These are phyloP conservation scores for Podospora australis DNA, from an alignment of 495 filamentous ascomycete species.

Conservation along the genomic window DNA sequence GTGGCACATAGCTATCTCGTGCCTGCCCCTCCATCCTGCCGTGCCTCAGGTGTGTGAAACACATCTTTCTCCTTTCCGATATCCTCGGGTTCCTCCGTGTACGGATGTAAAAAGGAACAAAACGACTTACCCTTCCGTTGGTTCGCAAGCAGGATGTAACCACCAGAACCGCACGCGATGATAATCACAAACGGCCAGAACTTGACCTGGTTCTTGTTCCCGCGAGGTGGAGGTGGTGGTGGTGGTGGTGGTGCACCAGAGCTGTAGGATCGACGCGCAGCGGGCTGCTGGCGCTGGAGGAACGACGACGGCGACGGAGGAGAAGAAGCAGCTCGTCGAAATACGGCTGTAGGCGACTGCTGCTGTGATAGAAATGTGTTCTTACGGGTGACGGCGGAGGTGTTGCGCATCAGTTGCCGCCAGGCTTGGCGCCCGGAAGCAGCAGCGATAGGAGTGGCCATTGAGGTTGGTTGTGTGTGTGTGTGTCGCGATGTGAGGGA, in stretches of 20 bases:
- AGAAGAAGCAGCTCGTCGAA: conserved; percentile 5
- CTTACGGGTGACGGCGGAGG: background rate
- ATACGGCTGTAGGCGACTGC: background rate
- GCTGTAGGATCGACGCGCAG: conserved; percentile 14
- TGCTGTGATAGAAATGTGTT: background rate
- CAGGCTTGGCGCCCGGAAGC: conserved; percentile 26
- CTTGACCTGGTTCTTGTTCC: conserved; percentile 32
- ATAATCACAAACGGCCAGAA: conserved; percentile 47
- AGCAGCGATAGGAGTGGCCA: conserved; percentile 19
- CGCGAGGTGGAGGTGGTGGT: conserved; percentile 19
- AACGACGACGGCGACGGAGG: background rate
- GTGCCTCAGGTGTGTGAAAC: conserved; percentile 1
- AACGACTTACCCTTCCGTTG: conserved; percentile 22
- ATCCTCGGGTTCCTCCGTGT: background rate
- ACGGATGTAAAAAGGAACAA: background rate
- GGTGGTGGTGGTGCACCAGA: conserved; percentile 11
- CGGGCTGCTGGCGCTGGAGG: conserved; percentile 6
- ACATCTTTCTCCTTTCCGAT: background rate
- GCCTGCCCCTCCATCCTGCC: conserved; percentile 2
- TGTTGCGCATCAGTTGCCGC: conserved; percentile 25
- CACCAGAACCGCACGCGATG: conserved; percentile 39
- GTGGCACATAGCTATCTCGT: too few relatives aligned
- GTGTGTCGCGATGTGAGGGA: background rate
- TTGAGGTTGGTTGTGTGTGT: conserved; percentile 9
- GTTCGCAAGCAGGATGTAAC: conserved; percentile 41